Evolutionary conservation across 164 flowering plant genomes (phyloP).

Genomic region (Macadamia integrifolia): DNA sequence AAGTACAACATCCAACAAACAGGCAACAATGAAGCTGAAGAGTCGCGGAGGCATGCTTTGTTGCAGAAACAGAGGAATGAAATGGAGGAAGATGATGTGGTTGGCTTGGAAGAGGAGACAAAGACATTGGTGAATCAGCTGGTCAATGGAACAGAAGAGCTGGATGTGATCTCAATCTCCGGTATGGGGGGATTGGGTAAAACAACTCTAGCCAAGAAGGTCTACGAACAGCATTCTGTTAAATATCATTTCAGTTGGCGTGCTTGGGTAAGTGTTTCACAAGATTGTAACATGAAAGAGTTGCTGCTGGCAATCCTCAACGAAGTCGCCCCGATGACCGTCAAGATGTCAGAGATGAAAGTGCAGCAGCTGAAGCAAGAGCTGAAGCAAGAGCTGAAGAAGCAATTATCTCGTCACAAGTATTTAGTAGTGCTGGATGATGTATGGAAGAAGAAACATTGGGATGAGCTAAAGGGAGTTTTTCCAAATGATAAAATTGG

Average conservation of each 20-base stretch:
- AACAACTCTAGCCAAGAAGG: conserved; percentile 36
- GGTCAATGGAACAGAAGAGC: conserved; percentile 23
- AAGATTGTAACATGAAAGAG: conserved; percentile 12
- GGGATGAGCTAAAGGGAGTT: conserved; percentile 18
- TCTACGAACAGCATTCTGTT: conserved; percentile 17
- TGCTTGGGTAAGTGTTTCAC: conserved; percentile 37
- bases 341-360: conserved; percentile 6
- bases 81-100: conserved; percentile 22
- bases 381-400: conserved; percentile 10
- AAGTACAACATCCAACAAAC: no score
- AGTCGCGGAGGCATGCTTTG: no score
- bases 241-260: conserved; percentile 21
- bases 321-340: conserved; percentile 12
- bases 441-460: conserved; percentile 30
- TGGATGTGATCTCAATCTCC: conserved; percentile 23
- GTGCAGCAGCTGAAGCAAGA: not conserved
- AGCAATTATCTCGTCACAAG: conserved; percentile 21
- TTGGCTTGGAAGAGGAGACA: conserved; percentile 35
- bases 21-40: no score
- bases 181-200: conserved; percentile 25
- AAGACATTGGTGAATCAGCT: conserved; percentile 26
- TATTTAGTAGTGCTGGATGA: conserved; percentile 48
- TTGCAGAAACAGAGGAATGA: no score
- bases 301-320: conserved; percentile 7
- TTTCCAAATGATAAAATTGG: conserved; percentile 19